Evolutionary conservation across 129 eudicot genomes (phyloP), one percentile per base, ranked within the genome.

Genomic region (Flaveria ramosissima): DNA sequence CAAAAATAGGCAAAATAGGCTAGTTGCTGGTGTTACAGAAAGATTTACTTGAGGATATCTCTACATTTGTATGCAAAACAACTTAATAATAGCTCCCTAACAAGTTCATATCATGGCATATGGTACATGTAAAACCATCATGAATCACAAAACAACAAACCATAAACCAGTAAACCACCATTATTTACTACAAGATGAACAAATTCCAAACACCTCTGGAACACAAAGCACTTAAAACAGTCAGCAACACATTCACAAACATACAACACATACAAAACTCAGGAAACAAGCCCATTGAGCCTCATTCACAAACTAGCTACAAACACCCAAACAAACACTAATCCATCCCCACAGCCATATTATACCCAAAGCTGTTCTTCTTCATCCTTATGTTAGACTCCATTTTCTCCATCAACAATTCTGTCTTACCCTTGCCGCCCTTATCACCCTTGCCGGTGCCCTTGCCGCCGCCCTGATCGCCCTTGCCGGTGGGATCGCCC

Each of bases 311-410:
- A 46, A 62, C 77, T 19, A 20, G 8, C 51, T 77, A 55, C 75
- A 55, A 67, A 47, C 68, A 19, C 2, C 69, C 13, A 7, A 32
- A 69, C 13, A 7, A 32, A 69, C 20, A 3, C 17, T 56, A 73
- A 0, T 73, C 57, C 70, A 74, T 13, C 26, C 70, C 70, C 60
- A 75, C 20, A 7, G 65, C 63, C 64, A 75, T 75, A 62, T 75
- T 64, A 3, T 75, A 75, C 6, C 20, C 80, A 48, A 64, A 75
- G 64, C 80, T 64, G 11, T n/a, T 75, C 80, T 60, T 74, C 56
- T 27, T 63, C 80, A 76, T 65, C 80, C 71, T 64, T 19, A 64
- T 65, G 23, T 76, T 51, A 1, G 80, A 7, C 1, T 10, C 73
- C 64, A 13, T 20, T 65, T 17, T 0, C 51, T 36, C 41, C 41